Percentiles rank a stretch among this genome's conserved stretches.
These are phyloP conservation scores for Arthrobotrys musiformis DNA, from an alignment of 2,329 filamentous ascomycete genomes.

Conservation along the genomic window DNA sequence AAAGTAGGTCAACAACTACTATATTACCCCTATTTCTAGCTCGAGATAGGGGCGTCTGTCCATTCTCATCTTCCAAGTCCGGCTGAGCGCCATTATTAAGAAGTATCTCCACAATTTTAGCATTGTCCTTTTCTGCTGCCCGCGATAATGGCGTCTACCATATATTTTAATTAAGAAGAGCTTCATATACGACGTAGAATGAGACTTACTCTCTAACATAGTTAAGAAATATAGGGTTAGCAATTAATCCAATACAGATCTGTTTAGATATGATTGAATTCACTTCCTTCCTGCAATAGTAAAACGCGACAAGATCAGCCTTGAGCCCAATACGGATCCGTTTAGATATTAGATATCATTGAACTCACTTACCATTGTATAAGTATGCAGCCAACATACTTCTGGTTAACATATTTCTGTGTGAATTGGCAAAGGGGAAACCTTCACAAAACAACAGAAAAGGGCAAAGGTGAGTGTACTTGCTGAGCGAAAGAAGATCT, in stretches of 20 bases:
- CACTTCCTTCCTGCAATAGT: neutral
- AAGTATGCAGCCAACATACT: no score
- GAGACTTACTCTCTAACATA: neutral
- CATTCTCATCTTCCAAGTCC: neutral
- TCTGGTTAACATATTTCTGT: no score
- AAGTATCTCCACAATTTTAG: neutral
- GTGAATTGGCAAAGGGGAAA: no score
- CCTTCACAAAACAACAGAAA: no score
- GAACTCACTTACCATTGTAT: constrained; percentile 1
- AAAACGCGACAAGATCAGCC: neutral
- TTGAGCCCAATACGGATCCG: neutral
- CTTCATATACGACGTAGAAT: neutral
- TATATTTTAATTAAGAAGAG: neutral
- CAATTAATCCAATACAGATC: neutral
- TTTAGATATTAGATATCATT: neutral
- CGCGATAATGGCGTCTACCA: neutral
- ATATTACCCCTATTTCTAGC: no score
- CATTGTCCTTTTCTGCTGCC: neutral
- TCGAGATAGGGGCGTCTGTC: neutral
- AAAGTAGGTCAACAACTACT: no score
- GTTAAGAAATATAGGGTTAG: neutral
- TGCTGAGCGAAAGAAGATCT: no score
- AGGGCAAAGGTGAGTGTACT: no score
- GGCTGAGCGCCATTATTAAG: neutral
- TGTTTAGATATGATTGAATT: neutral